Percentiles rank a stretch among this genome's conserved stretches.
phyloP scores from a whole-genome alignment of 345 rosid genomes.

The Eucalyptus brandiana region DNA sequence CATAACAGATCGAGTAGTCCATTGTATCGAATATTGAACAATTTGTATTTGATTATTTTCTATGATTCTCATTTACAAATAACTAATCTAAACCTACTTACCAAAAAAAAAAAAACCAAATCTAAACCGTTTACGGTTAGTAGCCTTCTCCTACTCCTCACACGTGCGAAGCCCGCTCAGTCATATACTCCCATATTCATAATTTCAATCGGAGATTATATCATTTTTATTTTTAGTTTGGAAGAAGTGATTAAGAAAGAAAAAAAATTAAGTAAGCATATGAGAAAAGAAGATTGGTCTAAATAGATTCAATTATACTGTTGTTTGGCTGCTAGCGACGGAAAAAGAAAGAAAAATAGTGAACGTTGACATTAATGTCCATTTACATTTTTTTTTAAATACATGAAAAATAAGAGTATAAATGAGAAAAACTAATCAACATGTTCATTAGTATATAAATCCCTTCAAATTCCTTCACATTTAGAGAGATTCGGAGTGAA shows the following conservation, averaged over 20 bases:
- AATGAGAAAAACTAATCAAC: too few relatives aligned
- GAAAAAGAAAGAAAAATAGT: not conserved
- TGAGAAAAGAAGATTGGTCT: not conserved
- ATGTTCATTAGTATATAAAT: not conserved
- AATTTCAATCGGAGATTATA: not conserved
- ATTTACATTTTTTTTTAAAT: fast-evolving
- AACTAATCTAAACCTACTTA: not conserved
- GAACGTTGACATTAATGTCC: not conserved
- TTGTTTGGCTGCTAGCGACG: not conserved
- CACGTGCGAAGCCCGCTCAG: not conserved
- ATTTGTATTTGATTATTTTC: not conserved
- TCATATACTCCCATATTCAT: not conserved
- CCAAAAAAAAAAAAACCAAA: not conserved
- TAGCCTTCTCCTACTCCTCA: not conserved
- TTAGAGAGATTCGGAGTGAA: not conserved
- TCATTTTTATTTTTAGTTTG: not conserved
- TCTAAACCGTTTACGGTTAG: not conserved
- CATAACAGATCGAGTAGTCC: not conserved
- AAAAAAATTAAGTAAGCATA: not conserved
- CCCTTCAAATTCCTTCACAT: not conserved
- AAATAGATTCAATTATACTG: not conserved
- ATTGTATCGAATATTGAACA: not conserved
- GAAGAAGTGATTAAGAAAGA: not conserved
- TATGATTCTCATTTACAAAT: not conserved
- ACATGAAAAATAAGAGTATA: not conserved